Evolutionary conservation across 345 rosid species (phyloP).

Genomic region (Salix arbutifolia): DNA sequence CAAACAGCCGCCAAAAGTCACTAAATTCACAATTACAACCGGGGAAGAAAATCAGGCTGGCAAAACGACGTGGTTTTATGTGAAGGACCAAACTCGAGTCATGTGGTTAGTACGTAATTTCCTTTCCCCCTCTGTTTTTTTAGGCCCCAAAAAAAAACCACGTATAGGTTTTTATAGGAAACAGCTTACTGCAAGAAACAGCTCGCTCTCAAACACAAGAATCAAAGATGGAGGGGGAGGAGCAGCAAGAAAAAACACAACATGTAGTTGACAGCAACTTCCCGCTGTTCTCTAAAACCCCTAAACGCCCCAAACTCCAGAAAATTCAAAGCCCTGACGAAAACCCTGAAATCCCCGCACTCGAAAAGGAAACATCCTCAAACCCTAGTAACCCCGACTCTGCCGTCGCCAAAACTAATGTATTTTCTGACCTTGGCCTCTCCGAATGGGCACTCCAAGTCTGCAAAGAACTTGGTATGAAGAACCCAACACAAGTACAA

Average conservation of each 20-base stretch:
- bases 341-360: conserved; percentile 14
- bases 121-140: too few species aligned
- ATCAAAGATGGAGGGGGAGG: conserved; percentile 6
- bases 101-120: too few species aligned
- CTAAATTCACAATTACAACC: too few species aligned
- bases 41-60: too few species aligned
- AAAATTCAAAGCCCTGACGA: conserved; percentile 22
- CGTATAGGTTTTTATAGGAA: too few species aligned
- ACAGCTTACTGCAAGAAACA: too few species aligned
- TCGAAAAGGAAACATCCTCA: conserved; percentile 38
- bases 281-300: conserved; percentile 48
- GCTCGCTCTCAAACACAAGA: too few species aligned
- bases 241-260: conserved; percentile 18
- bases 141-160: too few species aligned
- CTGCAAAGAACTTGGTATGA: conserved; percentile 86
- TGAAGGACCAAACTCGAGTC: too few species aligned
- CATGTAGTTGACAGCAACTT: conserved; percentile 31
- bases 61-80: too few species aligned
- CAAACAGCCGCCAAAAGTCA: too few species aligned
- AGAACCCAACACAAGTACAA: conserved; percentile 75
- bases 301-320: not conserved
- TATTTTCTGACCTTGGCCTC: conserved; percentile 65
- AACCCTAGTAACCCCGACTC: conserved; percentile 23
- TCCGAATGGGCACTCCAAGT: conserved; percentile 78
- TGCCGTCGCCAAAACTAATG: conserved; percentile 7